Conservation (phyloP, 805 yeast genomes). For the Teunomyces tritomae region DNA sequence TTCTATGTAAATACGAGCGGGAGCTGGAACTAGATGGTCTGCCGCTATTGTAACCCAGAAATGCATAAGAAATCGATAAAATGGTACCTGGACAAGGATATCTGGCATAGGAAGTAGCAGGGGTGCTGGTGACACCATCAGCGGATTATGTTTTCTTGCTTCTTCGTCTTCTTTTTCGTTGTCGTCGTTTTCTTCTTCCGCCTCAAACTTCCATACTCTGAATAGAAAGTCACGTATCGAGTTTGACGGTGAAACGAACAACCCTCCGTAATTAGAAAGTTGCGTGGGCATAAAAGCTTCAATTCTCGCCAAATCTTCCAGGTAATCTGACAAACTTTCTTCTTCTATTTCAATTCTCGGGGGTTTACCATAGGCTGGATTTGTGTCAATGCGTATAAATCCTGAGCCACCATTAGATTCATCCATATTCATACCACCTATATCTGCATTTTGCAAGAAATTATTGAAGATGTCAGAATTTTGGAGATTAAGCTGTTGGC, state of each 20-base stretch:
- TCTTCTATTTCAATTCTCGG: background rate
- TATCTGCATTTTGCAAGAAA: constrained; percentile 12
- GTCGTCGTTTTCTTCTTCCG: constrained; percentile 7
- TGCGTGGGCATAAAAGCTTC: constrained; percentile 22
- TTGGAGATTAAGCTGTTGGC: constrained; percentile 22
- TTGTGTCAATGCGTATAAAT: background rate
- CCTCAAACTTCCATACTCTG: background rate
- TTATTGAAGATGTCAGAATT: constrained; percentile 27
- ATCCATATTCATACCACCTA: background rate
- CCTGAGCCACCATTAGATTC: background rate
- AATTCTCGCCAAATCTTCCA: constrained; percentile 35
- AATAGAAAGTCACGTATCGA: background rate
- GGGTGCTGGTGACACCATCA: constrained; percentile 24
- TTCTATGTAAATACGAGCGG: constrained; percentile 48
- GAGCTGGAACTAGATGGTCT: constrained; percentile 62
- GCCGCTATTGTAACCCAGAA: constrained; percentile 64
- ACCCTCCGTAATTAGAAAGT: constrained; percentile 12
- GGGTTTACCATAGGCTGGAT: background rate
- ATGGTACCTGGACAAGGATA: constrained; percentile 54
- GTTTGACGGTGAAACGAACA: background rate
- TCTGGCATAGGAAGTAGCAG: constrained; percentile 52
- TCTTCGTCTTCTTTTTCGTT: constrained; percentile 8
- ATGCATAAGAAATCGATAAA: constrained; percentile 58
- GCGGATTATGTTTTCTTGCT: background rate
- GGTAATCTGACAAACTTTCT: constrained; percentile 20